Evolutionary conservation across 1,284 basidiomycete species (phyloP).

Genomic region (Apiotrichum gracile): DNA sequence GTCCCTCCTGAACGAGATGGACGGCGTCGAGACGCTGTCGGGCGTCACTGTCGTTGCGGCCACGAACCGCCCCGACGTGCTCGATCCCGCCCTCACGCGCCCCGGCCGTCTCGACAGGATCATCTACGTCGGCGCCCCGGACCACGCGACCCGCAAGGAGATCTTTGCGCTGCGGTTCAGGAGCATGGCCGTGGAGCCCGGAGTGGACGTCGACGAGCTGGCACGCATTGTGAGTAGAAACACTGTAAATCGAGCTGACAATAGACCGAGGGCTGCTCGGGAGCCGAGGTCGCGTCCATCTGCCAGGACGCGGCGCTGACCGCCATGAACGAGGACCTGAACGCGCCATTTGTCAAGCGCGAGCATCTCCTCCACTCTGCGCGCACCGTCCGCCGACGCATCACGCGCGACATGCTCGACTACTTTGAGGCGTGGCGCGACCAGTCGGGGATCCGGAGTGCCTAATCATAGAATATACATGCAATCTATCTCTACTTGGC

Average conservation of each 20-base stretch:
- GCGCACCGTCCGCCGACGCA: constrained; percentile 66
- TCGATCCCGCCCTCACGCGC: constrained; percentile 89
- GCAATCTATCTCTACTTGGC: constrained; percentile 1
- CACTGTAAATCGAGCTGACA: not conserved
- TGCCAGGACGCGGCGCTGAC: constrained; percentile 94
- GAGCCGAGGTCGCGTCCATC: constrained; percentile 84
- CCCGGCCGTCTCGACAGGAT: constrained; percentile 94
- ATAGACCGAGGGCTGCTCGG: constrained; percentile 90
- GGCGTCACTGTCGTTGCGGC: constrained; percentile 94
- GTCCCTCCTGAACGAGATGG: constrained; percentile 94
- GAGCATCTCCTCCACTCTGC: constrained; percentile 73
- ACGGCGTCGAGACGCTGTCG: constrained; percentile 87
- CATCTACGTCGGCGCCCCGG: constrained; percentile 89
- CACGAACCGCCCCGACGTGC: constrained; percentile 88
- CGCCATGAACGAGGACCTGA: constrained; percentile 79
- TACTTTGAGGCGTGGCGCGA: constrained; percentile 62
- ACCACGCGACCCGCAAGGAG: constrained; percentile 68
- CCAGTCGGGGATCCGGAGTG: constrained; percentile 44
- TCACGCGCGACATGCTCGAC: constrained; percentile 72
- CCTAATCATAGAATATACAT: constrained; percentile 19
- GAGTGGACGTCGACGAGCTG: constrained; percentile 63
- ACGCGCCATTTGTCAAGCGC: constrained; percentile 67
- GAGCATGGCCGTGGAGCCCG: constrained; percentile 72
- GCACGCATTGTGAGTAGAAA: constrained; percentile 61
- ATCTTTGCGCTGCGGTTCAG: constrained; percentile 72